These are phyloP conservation scores for Oryza meyeriana DNA, from an alignment of 176 grass and related monocot species.

Conservation along the genomic window DNA sequence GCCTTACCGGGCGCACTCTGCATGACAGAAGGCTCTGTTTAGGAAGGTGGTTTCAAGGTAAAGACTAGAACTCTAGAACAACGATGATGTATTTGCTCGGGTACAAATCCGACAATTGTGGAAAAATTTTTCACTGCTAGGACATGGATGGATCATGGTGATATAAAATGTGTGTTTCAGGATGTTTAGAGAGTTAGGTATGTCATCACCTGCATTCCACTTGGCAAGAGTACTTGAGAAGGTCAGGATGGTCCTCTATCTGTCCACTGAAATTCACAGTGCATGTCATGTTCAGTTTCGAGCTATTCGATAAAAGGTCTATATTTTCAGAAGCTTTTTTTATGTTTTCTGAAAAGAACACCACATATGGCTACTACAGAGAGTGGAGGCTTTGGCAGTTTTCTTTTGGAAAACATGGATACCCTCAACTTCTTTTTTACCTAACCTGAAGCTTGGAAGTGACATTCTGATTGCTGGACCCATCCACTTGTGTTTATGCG, in stretches of 20 bases:
- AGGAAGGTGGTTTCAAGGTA: constrained; percentile 8
- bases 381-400: background rate
- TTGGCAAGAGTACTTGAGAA: constrained; percentile 91
- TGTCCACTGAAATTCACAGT: constrained; percentile 74
- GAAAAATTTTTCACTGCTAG: background rate
- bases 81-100: background rate
- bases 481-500: constrained; percentile 52
- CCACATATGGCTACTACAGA: background rate
- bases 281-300: constrained; percentile 18
- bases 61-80: background rate
- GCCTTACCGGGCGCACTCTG: constrained; percentile 65
- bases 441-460: constrained; percentile 95
- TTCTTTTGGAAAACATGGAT: constrained; percentile 22
- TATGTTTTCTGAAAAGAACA: background rate
- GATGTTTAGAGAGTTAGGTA: constrained; percentile 1
- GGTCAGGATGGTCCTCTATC: constrained; percentile 65
- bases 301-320: background rate
- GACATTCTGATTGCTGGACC: constrained; percentile 88
- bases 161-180: background rate
- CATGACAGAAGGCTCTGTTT: constrained; percentile 6
- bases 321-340: background rate
- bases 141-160: background rate
- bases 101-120: background rate
- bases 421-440: constrained; percentile 10
- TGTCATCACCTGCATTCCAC: constrained; percentile 74